phyloP scores from a whole-genome alignment of 1,139 yeast genomes.

The Suhomyces chickasaworum region DNA sequence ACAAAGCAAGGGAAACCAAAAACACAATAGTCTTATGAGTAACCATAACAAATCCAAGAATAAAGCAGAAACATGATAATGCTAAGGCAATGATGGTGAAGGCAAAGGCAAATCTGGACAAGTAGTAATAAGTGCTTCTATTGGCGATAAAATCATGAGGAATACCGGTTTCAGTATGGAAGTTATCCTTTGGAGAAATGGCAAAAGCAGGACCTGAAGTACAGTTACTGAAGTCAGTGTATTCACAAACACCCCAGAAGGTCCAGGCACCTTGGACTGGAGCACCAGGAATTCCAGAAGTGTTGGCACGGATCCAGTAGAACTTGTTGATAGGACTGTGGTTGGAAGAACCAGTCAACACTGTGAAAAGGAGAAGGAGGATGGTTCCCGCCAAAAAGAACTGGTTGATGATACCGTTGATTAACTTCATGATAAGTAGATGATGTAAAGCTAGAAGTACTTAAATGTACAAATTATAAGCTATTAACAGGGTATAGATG shows the following conservation, averaged over 20 bases:
- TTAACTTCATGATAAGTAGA: constrained; percentile 32
- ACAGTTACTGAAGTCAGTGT: constrained; percentile 45
- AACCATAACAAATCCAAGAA: constrained; percentile 51
- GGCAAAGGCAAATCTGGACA: constrained; percentile 71
- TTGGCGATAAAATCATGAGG: constrained; percentile 57
- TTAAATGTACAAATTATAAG: neutral
- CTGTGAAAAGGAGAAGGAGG: constrained; percentile 59
- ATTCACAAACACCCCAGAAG: constrained; percentile 76
- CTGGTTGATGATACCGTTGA: constrained; percentile 40
- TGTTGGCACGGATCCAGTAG: constrained; percentile 74
- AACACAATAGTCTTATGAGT: constrained; percentile 56
- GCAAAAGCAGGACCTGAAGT: constrained; percentile 59
- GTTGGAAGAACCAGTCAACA: constrained; percentile 66
- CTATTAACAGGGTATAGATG: neutral
- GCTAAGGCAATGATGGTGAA: constrained; percentile 62
- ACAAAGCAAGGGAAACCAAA: constrained; percentile 52
- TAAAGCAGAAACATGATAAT: constrained; percentile 48
- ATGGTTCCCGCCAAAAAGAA: constrained; percentile 54
- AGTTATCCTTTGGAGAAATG: constrained; percentile 72
- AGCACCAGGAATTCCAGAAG: constrained; percentile 58
- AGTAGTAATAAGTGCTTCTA: constrained; percentile 63
- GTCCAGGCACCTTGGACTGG: constrained; percentile 66
- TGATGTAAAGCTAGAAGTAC: neutral
- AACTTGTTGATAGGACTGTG: constrained; percentile 63
- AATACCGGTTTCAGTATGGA: constrained; percentile 50